Conservation (phyloP, 495 filamentous ascomycete species). For the Aspergillus biplanus region DNA sequence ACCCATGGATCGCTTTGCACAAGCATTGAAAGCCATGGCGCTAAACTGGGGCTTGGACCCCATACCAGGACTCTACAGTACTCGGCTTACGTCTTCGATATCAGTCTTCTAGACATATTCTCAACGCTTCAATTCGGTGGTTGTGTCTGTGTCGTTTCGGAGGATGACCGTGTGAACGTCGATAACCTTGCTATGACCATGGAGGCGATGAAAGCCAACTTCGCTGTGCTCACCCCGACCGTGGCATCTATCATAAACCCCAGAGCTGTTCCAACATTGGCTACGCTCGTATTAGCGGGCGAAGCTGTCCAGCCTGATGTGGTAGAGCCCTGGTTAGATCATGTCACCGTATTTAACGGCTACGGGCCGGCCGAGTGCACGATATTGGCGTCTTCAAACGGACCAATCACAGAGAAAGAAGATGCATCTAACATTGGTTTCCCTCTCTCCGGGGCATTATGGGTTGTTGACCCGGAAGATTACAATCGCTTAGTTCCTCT, state of each 20-base stretch:
- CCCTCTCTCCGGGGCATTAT: conserved; percentile 26
- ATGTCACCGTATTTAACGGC: conserved; percentile 16
- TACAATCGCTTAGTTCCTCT: conserved; percentile 50
- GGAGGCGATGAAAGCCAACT: conserved; percentile 11
- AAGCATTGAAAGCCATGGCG: conserved; percentile 25
- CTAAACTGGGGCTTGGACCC: conserved; percentile 11
- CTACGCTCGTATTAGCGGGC: conserved; percentile 20
- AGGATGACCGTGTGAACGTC: conserved; percentile 17
- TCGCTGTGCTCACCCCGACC: conserved; percentile 21
- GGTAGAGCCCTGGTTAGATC: conserved; percentile 14
- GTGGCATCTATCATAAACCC: conserved; percentile 13
- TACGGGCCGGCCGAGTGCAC: conserved; percentile 26
- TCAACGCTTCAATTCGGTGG: conserved; percentile 21
- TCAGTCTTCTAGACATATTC: conserved; percentile 21
- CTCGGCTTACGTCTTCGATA: conserved; percentile 24
- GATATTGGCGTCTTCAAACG: conserved; percentile 6
- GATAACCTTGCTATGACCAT: conserved; percentile 8
- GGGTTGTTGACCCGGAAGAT: conserved; percentile 67
- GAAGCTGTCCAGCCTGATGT: conserved; percentile 19
- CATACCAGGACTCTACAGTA: conserved; percentile 17
- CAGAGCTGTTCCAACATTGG: conserved; percentile 10
- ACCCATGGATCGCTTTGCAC: conserved; percentile 25
- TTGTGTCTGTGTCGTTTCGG: conserved; percentile 23
- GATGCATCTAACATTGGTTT: conserved; percentile 11
- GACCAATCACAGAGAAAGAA: conserved; percentile 9